A percentile compares a stretch with the other conserved stretches of the same genome.
These are phyloP conservation scores for Talaromyces thailandensis DNA, from an alignment of 495 filamentous ascomycete species.

Conservation along the genomic window DNA sequence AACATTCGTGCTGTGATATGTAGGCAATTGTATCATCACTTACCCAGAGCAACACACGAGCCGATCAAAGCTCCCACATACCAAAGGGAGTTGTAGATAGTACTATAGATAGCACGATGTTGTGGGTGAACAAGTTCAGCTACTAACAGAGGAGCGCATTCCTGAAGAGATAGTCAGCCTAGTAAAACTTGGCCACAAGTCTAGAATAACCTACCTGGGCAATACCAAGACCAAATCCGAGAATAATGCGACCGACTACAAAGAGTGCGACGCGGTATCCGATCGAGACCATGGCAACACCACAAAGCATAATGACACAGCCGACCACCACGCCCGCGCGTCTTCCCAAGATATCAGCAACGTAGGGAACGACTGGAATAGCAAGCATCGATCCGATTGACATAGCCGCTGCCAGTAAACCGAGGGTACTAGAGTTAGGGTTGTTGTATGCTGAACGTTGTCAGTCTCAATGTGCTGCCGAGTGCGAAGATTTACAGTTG, in stretches of 20 bases:
- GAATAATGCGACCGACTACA: slow-evolving; percentile 44
- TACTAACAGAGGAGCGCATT: slow-evolving; percentile 53
- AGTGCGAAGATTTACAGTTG: not conserved
- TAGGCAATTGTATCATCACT: not conserved
- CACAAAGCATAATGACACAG: slow-evolving; percentile 49
- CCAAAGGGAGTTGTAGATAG: slow-evolving; percentile 60
- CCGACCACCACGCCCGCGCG: slow-evolving; percentile 53
- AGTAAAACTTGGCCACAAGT: not conserved
- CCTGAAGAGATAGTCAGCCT: slow-evolving; percentile 23
- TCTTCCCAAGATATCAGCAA: slow-evolving; percentile 54
- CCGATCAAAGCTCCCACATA: slow-evolving; percentile 24
- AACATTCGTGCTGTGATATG: not conserved
- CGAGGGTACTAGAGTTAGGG: slow-evolving; percentile 43
- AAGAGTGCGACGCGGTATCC: slow-evolving; percentile 53
- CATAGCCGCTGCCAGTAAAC: slow-evolving; percentile 60
- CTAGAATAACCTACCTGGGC: slow-evolving; percentile 25
- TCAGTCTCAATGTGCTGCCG: not conserved
- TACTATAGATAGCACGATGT: slow-evolving; percentile 56
- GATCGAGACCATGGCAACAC: slow-evolving; percentile 15
- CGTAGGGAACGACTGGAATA: slow-evolving; percentile 53
- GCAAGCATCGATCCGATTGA: slow-evolving; percentile 56
- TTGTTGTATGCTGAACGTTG: slow-evolving; percentile 22
- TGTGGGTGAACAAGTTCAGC: slow-evolving; percentile 59
- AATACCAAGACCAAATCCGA: slow-evolving; percentile 54
- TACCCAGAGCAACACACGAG: slow-evolving; percentile 12